phyloP scores from a whole-genome alignment of 495 filamentous ascomycete species.

The Friedmanniomyces endolithicus region DNA sequence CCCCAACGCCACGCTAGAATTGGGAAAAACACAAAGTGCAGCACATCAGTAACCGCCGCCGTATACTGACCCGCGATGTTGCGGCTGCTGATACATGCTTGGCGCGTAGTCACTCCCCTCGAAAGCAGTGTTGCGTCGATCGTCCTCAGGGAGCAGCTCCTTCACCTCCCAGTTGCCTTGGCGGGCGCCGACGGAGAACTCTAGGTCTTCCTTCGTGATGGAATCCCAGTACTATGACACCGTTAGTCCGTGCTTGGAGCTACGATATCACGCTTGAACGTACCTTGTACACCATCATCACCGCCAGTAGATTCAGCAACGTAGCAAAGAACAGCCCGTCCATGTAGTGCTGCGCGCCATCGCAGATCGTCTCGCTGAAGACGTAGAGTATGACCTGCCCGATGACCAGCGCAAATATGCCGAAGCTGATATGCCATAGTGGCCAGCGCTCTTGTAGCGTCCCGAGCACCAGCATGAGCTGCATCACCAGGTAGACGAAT shows the following conservation, averaged over 20 bases:
- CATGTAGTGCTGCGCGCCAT: conserved; percentile 77
- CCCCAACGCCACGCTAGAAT: background rate
- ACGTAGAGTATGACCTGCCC: conserved; percentile 91
- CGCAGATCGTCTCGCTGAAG: conserved; percentile 75
- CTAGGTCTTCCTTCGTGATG: conserved; percentile 94
- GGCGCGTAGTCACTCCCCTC: conserved; percentile 54
- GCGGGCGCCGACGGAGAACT: conserved; percentile 92
- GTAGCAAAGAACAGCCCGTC: conserved; percentile 94
- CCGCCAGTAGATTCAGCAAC: conserved; percentile 80
- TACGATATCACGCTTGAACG: conserved; percentile 9
- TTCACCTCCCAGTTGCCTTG: conserved; percentile 99
- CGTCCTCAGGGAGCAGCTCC: conserved; percentile 79
- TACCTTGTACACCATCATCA: conserved; percentile 99
- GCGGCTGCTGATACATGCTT: conserved; percentile 45
- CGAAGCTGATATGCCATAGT: conserved; percentile 84
- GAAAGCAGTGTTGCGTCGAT: conserved; percentile 66
- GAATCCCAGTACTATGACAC: conserved; percentile 84
- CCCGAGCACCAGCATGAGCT: conserved; percentile 73
- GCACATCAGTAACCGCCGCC: background rate
- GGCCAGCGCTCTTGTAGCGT: conserved; percentile 95
- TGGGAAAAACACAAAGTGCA: background rate
- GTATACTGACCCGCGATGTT: conserved; percentile 22
- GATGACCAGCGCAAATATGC: conserved; percentile 78
- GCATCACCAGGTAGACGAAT: conserved; percentile 73
- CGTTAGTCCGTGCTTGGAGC: background rate